Evolutionary conservation across 352 stramenopile species (phyloP), one percentile per base, ranked within the genome.

Genomic region (Pythium grandisporangium): DNA sequence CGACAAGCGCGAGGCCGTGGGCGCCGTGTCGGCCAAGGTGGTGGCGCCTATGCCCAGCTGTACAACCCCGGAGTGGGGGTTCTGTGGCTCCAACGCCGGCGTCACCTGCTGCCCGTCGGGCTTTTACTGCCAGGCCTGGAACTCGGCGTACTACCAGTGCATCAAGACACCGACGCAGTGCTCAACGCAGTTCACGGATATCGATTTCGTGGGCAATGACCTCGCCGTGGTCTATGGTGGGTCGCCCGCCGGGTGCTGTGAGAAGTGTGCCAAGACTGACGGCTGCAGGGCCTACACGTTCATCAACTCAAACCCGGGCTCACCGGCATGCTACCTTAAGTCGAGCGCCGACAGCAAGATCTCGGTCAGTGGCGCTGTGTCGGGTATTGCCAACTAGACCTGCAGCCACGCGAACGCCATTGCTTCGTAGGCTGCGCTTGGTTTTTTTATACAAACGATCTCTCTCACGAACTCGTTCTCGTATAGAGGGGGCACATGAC

Each of bases 221-320:
- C 2, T 62, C n/a, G 14, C 7, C 5, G 45, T 26, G 8, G 34
- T 60, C 7, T 57, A 36, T 23, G 29, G 27, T 25, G n/a, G 55
- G 13, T 20, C 16, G 13, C 55, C 51, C 4, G 35, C 6, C 8
- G 49, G 56, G 3, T 67, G 58, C 30, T 67, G 58, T 26, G 50
- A n/a, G 30, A 34, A 45, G 41, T 67, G 58, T 34, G 12, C 49
- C 5, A 22, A 16, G 4, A 65, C 50, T 8, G 19, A 23, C 1
- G 58, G 54, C 23, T 66, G 54, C 42, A 53, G 51, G 55, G 48
- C 42, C 5, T 66, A 64, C 58, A 64, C 58, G 26, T 67, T 58
- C 14, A 37, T 61, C 23, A 65, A 67, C 55, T 20, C 12, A 8
- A 63, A 63, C 34, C 20, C 41, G 2, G 42, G 37, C 13, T 2